Base-by-base conservation (phyloP, 202 grass and related monocot genomes). In the Setaria viridis region DNA sequence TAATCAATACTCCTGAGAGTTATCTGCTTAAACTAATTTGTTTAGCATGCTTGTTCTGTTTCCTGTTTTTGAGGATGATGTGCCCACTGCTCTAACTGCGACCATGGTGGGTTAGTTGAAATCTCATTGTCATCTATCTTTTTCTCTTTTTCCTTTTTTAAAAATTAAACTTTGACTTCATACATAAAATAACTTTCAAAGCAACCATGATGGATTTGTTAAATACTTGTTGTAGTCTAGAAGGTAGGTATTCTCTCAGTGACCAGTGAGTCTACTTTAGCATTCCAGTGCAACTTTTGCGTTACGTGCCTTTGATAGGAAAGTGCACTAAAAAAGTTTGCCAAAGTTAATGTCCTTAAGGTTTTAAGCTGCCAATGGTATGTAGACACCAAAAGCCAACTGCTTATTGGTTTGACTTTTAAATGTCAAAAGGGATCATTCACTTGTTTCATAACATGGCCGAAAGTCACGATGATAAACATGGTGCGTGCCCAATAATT, bases 311-410 rank as follows among this genome's bases (percentile, higher is more conserved):
- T 91, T 90, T 85, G 87, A 78, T 91, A 50, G 88, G 87, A 93
- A 88, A 95, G 84, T 86, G 91, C 91, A 79, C 87, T 84, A 76
- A 73, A 55, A 91, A 74, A 68, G 84, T 88, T 87, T 74, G 62
- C 37, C 76, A 91, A 91, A 89, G 88, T 85, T 85, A 58, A 43
- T 70, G 48, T 60, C 74, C 70, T 90, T 87, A 75, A 84, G 85
- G 62, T 85, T 90, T 85, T 80, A 73, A 77, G 63, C 53, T 90
- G 57, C 70, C 89, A 96, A 88, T 88, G 43, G 80, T 88, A 89
- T 86, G 84, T 56, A 49, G 87, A 87, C 89, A 88, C 78, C 76
- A 89, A 92, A 85, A 71, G 75, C 70, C 51, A 76, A 80, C 71
- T 87, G 76, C 72, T 85, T 70, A 85, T 66, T 88, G 80, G 43